Conservation (phyloP, 1,284 basidiomycete genomes). For the Moesziomyces sp. region DNA sequence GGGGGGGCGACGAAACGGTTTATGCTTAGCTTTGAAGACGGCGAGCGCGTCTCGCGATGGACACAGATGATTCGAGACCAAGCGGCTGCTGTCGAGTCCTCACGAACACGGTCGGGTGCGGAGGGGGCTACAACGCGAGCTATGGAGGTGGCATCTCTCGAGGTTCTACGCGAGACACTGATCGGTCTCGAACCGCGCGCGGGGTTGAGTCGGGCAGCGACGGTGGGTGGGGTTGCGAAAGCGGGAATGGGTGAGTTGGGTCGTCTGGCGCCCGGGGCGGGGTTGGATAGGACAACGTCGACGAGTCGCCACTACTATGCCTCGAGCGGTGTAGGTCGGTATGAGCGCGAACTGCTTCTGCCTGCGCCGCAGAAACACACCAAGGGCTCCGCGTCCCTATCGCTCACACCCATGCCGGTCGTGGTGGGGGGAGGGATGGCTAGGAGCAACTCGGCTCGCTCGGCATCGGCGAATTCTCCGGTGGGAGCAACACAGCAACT, state of each 20-base stretch:
- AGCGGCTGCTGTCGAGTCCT: slow-evolving; percentile 12
- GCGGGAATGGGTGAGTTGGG: slow-evolving; percentile 5
- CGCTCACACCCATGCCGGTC: slow-evolving; percentile 7
- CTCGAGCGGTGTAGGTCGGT: slow-evolving; percentile 15
- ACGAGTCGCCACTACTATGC: slow-evolving; percentile 54
- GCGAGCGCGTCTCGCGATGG: slow-evolving; percentile 24
- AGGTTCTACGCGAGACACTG: slow-evolving; percentile 54
- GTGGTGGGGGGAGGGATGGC: not conserved
- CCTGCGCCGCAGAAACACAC: slow-evolving; percentile 16
- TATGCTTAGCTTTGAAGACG: slow-evolving; percentile 57
- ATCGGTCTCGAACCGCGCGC: slow-evolving; percentile 20
- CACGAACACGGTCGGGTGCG: not conserved
- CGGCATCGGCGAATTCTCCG: not conserved
- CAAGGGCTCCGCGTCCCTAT: slow-evolving; percentile 24
- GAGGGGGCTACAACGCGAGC: slow-evolving; percentile 7
- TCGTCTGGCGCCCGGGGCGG: not conserved
- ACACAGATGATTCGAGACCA: slow-evolving; percentile 8
- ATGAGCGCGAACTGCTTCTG: slow-evolving; percentile 35
- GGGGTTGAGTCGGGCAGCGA: slow-evolving; percentile 17
- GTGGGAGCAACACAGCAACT: not conserved
- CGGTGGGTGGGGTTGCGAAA: slow-evolving; percentile 2
- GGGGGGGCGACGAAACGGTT: slow-evolving; percentile 26
- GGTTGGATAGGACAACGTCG: slow-evolving; percentile 43
- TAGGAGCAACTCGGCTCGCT: slow-evolving; percentile 26
- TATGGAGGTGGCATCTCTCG: slow-evolving; percentile 33